Conservation (phyloP, 192 early-diverging fungal genomes). For the Coemansia sp. region DNA sequence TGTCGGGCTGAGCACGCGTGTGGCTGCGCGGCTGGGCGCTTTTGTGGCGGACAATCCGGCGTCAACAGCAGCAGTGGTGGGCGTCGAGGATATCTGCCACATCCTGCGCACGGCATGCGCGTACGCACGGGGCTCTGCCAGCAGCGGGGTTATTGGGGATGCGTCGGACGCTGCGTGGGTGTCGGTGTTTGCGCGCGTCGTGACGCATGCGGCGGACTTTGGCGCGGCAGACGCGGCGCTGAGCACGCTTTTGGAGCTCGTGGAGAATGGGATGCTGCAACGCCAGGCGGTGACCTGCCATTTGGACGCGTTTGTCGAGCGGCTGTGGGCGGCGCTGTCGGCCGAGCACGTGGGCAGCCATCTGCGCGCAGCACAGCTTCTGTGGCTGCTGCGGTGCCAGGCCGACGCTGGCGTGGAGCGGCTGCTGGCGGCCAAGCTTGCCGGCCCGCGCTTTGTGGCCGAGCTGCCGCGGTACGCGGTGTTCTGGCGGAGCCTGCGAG, state of each 20-base stretch:
- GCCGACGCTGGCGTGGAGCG: constrained; percentile 34
- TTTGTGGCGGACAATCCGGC: background rate
- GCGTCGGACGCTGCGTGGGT: constrained; percentile 19
- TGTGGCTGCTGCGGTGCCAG: constrained; percentile 59
- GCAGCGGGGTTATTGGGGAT: background rate
- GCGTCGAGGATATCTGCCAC: constrained; percentile 40
- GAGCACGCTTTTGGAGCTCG: constrained; percentile 29
- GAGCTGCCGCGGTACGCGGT: constrained; percentile 32
- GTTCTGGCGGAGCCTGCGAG: constrained; percentile 40
- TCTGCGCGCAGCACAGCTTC: constrained; percentile 59
- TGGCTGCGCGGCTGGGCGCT: constrained; percentile 15
- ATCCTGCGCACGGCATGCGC: constrained; percentile 22
- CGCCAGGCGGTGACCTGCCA: background rate
- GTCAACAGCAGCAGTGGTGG: constrained; percentile 2
- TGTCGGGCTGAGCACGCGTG: constrained; percentile 20
- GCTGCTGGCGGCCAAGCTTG: constrained; percentile 23
- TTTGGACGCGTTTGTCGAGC: constrained; percentile 22
- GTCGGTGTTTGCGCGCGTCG: constrained; percentile 16
- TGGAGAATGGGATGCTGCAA: constrained; percentile 14
- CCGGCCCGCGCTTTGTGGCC: background rate
- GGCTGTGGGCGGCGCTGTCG: constrained; percentile 68
- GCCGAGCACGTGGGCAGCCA: constrained; percentile 59
- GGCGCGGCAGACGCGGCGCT: constrained; percentile 17
- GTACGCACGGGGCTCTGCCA: constrained; percentile 23
- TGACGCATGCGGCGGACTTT: constrained; percentile 14